Evolutionary conservation across 2,329 filamentous ascomycete genomes (phyloP), one percentile per base, ranked within the genome.

Genomic region (Monosporascus sp.): DNA sequence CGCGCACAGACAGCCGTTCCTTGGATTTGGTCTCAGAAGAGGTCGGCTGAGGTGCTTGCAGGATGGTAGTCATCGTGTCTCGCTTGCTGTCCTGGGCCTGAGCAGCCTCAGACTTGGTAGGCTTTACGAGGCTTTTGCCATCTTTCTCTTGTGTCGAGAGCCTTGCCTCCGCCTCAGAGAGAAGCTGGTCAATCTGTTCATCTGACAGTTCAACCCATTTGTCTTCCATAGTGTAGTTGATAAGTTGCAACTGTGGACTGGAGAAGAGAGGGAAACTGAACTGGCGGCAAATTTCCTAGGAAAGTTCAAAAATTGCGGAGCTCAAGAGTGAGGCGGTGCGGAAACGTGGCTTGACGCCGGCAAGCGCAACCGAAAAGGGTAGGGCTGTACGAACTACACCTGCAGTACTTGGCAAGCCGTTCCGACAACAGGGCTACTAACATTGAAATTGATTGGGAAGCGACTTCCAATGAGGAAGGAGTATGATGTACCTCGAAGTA

Each of bases 141-240:
- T 60, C 54, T 45, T 63, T 56, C 7, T 52, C 60, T 53, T 61
- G 58, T 49, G 60, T 54, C 31, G 58, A 63, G 53, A 88, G 70
- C 56, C 85, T 77, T 54, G 71, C 68, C 62, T 87, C 83, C 52
- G 86, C 85, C 68, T 86, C 78, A 51, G 76, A 75, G 49, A 89
- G 76, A 52, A 89, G 74, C 64, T 80, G 72, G 51, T 83, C 78
- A 49, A 89, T 80, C 64, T 87, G 80, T 58, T 82, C 78, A 65
- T 88, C 83, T 38, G 78, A 81, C 56, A 87, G 70, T 50, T 78
- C 75, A 50, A 76, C 72, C 43, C 64, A 60, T 46, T 55, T 54
- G 49, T 64, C 61, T 47, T 56, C 64, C 60, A 68, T 67, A 53
- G 46, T 18, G 43, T 56, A 56, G 52, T 49, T 58, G 56, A 53